Percentiles rank a stretch among this genome's conserved stretches.
Evolutionary conservation across 2,329 filamentous ascomycete genomes (phyloP).

Genomic region (Canariomyces notabilis): DNA sequence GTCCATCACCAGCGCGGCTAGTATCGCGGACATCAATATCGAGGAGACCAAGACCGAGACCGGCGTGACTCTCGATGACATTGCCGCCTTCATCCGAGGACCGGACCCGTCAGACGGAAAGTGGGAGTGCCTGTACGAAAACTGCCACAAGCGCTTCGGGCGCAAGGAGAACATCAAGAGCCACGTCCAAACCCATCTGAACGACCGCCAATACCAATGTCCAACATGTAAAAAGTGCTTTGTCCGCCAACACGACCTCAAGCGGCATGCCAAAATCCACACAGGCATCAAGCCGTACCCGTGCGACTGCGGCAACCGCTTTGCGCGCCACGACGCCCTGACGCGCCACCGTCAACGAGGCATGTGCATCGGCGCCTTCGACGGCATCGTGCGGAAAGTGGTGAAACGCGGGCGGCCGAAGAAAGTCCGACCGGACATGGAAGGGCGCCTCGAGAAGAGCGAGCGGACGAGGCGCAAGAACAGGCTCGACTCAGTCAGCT

Average conservation of each 20-base stretch:
- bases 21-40: constrained; percentile 58
- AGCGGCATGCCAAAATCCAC: constrained; percentile 96
- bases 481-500: constrained; percentile 40
- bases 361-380: constrained; percentile 94
- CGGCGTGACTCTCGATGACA: constrained; percentile 82
- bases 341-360: constrained; percentile 91
- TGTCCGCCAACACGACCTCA: constrained; percentile 93
- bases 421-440: constrained; percentile 55
- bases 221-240: constrained; percentile 93
- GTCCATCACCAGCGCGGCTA: constrained; percentile 53
- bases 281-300: constrained; percentile 93
- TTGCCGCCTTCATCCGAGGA: constrained; percentile 66
- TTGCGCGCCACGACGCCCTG: constrained; percentile 90
- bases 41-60: constrained; percentile 68
- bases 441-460: constrained; percentile 54
- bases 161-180: constrained; percentile 98
- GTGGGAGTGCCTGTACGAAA: constrained; percentile 71
- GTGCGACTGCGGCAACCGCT: constrained; percentile 90
- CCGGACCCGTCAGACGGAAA: constrained; percentile 70
- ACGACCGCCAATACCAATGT: constrained; percentile 92
- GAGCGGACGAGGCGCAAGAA: constrained; percentile 52
- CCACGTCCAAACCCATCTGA: constrained; percentile 95
- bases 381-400: constrained; percentile 61
- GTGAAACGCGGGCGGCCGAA: constrained; percentile 60
- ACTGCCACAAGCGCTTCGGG: constrained; percentile 87